Evolutionary conservation across 2,329 filamentous ascomycete species (phyloP).

Genomic region (Polychaeton citri): DNA sequence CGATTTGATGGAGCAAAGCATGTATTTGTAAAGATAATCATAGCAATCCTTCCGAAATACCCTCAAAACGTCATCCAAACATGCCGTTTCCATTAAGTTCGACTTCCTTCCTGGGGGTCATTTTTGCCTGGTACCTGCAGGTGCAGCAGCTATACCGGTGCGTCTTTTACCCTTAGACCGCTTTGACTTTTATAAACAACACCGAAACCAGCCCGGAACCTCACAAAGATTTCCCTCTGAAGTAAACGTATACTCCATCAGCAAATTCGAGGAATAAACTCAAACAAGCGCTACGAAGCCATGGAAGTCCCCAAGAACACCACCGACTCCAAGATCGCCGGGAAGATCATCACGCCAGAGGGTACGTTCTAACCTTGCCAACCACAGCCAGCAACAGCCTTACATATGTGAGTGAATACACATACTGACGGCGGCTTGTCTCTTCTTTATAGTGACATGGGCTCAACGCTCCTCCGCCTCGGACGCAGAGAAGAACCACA

Average conservation of each 20-base stretch:
- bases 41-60: neutral
- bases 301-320: conserved; percentile 22
- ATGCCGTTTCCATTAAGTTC: neutral
- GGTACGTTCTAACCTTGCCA: conserved; percentile 13
- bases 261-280: neutral
- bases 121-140: neutral
- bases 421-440: too few species aligned
- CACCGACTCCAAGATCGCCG: conserved; percentile 19
- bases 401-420: neutral
- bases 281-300: conserved; percentile 1
- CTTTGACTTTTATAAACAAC: neutral
- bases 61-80: neutral
- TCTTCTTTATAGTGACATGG: conserved; percentile 94
- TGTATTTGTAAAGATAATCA: neutral
- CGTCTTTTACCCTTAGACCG: neutral
- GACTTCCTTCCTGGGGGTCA: neutral
- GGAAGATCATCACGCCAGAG: conserved; percentile 24
- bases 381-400: neutral
- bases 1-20: neutral
- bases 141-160: neutral
- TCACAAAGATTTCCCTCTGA: neutral
- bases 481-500: conserved; percentile 78
- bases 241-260: neutral
- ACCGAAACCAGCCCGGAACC: too few species aligned
- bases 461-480: conserved; percentile 80